A percentile compares a stretch with the other conserved stretches of the same genome.
phyloP scores from a whole-genome alignment of 164 flowering plant species.

The Saururus chinensis region DNA sequence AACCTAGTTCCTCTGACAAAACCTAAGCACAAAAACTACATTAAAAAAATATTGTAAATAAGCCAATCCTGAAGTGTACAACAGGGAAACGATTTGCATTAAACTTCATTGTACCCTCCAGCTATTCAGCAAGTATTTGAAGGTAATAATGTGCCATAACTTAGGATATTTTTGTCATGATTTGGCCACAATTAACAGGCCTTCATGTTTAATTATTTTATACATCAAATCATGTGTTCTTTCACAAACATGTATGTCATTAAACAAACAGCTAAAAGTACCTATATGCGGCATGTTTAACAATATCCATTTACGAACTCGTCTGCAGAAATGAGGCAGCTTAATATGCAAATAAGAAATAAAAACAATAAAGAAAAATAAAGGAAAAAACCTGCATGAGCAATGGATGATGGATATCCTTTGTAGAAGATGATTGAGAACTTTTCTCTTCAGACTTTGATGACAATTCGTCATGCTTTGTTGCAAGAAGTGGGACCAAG shows the following conservation, averaged over 20 bases:
- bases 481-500: slow-evolving; percentile 67
- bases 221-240: too few species aligned
- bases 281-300: background rate
- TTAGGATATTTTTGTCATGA: too few species aligned
- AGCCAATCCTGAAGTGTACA: background rate
- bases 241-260: too few species aligned
- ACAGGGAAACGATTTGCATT: background rate
- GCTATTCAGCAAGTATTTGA: background rate
- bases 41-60: slow-evolving; percentile 1
- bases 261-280: too few species aligned
- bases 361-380: too few species aligned
- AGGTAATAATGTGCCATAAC: too few species aligned
- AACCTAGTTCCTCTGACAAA: slow-evolving; percentile 65
- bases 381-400: slow-evolving; percentile 56
- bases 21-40: slow-evolving; percentile 25
- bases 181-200: too few species aligned
- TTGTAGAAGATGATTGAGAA: slow-evolving; percentile 21
- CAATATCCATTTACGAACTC: background rate
- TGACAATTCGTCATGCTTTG: slow-evolving; percentile 45
- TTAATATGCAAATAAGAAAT: background rate
- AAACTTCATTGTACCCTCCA: background rate
- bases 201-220: too few species aligned
- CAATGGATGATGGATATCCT: slow-evolving; percentile 62
- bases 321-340: background rate
- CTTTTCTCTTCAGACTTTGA: slow-evolving; percentile 41